Evolutionary conservation across 169 alveolate species (phyloP).

Genomic region (Plasmodium yoelii): DNA sequence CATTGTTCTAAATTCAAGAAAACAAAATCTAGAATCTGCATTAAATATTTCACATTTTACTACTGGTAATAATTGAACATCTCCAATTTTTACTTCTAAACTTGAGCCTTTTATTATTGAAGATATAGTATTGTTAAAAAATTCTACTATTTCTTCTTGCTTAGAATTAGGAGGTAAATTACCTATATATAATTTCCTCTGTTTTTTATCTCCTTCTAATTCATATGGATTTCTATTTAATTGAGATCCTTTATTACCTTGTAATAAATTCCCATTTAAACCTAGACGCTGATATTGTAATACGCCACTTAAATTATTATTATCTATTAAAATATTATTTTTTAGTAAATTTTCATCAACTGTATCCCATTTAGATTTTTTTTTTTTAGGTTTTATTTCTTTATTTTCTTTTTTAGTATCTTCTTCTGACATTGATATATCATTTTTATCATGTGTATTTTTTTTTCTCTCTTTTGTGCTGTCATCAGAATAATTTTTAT

Average conservation of each 20-base stretch:
- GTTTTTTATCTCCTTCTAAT: slow-evolving; percentile 81
- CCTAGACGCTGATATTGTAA: slow-evolving; percentile 37
- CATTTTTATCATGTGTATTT: slow-evolving; percentile 27
- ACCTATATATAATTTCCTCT: slow-evolving; percentile 83
- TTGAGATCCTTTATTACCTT: slow-evolving; percentile 25
- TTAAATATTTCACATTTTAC: slow-evolving; percentile 85
- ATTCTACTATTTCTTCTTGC: slow-evolving; percentile 80
- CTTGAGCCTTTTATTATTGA: slow-evolving; percentile 70
- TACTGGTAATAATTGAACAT: slow-evolving; percentile 75
- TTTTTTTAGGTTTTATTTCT: slow-evolving; percentile 18
- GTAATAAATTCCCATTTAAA: slow-evolving; percentile 9
- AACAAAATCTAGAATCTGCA: slow-evolving; percentile 86
- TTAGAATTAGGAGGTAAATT: slow-evolving; percentile 85
- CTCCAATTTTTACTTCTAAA: slow-evolving; percentile 71
- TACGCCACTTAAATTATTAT: slow-evolving; percentile 23
- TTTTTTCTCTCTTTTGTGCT: slow-evolving; percentile 9
- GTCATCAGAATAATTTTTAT: slow-evolving; percentile 31
- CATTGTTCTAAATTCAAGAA: slow-evolving; percentile 87
- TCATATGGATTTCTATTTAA: slow-evolving; percentile 62
- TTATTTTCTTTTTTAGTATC: slow-evolving; percentile 17
- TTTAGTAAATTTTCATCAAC: slow-evolving; percentile 66
- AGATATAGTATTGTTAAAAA: slow-evolving; percentile 79
- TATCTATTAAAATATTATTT: slow-evolving; percentile 15
- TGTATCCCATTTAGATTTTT: slow-evolving; percentile 75
- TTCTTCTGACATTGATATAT: slow-evolving; percentile 33